Conservation (phyloP, 164 flowering plant genomes). For the Sextonia rubra region DNA sequence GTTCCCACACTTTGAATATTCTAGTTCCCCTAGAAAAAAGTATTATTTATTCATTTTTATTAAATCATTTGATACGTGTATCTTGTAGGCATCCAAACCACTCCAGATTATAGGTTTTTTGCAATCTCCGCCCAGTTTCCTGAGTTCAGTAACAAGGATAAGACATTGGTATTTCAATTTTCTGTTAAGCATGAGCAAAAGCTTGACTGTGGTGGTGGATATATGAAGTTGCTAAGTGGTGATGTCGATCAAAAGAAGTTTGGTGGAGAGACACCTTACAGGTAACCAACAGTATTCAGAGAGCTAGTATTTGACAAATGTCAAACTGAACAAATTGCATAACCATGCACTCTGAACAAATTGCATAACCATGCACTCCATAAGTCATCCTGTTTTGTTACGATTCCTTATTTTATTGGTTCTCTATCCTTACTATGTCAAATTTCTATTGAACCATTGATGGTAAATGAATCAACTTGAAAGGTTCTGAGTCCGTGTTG, state of each 20-base stretch:
- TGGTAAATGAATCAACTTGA: too few species aligned
- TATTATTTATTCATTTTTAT: too few species aligned
- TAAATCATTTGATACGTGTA: background rate
- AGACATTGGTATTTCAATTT: conserved; percentile 35
- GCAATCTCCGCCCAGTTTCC: conserved; percentile 36
- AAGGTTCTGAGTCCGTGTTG: too few species aligned
- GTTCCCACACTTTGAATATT: background rate
- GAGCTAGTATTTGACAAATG: background rate
- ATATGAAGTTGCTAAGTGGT: conserved; percentile 38
- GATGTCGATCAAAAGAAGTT: conserved; percentile 37
- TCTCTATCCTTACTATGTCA: background rate
- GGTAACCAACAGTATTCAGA: conserved; percentile 17
- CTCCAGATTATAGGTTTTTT: conserved; percentile 24
- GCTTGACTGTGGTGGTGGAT: conserved; percentile 45
- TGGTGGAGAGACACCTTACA: conserved; percentile 47
- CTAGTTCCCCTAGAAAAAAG: background rate
- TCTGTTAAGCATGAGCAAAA: conserved; percentile 39
- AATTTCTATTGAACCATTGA: too few species aligned
- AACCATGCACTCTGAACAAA: too few species aligned
- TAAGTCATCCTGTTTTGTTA: background rate
- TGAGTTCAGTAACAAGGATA: conserved; percentile 36
- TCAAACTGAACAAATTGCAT: too few species aligned
- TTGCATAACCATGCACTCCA: too few species aligned
- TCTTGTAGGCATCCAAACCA: conserved; percentile 31
- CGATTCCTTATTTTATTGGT: background rate